Base-by-base conservation (phyloP, 2,329 filamentous ascomycete genomes). In the Aureobasidium sp. region DNA sequence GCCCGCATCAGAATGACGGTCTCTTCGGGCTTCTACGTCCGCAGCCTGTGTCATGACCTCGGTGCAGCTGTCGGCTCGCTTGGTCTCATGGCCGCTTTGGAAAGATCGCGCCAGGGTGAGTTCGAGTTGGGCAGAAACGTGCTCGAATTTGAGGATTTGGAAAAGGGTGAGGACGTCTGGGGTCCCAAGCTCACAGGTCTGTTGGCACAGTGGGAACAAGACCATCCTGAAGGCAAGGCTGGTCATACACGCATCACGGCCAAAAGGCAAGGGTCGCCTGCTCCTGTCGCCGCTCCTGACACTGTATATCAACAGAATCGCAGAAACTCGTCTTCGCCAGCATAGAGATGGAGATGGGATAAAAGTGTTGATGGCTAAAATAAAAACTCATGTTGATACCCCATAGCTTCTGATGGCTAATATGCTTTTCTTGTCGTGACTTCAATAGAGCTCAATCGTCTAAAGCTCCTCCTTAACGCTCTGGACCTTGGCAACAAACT, bases 21-120 rank as follows among this genome's bases (percentile, higher is more conserved):
- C 57, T 91, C 91, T 1, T 96, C 91, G 0, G 94, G 94, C 42
- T 99, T 97, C 80, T 99, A 99, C 74, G 92, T 99, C 15, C 88
- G 94, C 65, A 95, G 89, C 63, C 85, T 99, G 68, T 92, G 91
- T 69, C 91, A 97, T 72, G 94, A 99, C 70, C 82, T 99, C 3
- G 94, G 93, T 25, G 80, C 86, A 67, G 91, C 90, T 67, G 81
- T 97, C 15, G 86, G 84, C 58, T 96, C 91, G 14, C 86, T 90
- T 27, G 94, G 84, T 37, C 81, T 94, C 67, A 97, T 99, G 93
- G 85, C 89, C 25, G 86, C 89, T 68, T 83, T 99, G 22, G 83
- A 88, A 62, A 87, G 94, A 61, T 88, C 85, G 3, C 84, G 89
- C 58, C 94, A 99, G 75, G 89, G 86, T 20, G 84, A 91, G 64